Evolutionary conservation across 2,329 filamentous ascomycete species (phyloP), one percentile per base, ranked within the genome.

Genomic region (Hymenoscyphus linearis): DNA sequence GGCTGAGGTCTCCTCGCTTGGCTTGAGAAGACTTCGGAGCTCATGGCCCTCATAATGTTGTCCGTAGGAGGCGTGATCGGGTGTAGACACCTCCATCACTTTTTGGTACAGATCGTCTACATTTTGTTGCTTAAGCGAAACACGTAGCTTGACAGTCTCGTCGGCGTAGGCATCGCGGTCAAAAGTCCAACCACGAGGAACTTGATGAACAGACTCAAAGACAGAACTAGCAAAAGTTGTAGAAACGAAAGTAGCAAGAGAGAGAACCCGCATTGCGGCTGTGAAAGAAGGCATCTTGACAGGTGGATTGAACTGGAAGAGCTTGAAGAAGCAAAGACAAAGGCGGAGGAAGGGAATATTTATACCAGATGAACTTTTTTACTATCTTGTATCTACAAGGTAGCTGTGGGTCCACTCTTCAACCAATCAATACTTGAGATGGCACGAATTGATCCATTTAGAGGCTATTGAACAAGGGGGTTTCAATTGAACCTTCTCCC

Each of bases 61-160:
- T 27, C 81, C 81, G 64, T 83, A 82, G 25, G 74, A 72, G 3
- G 74, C 64, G 61, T 76, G 72, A 7, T 75, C 76, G 0, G 80
- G 81, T 0, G 79, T 79, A 13, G 80, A 81, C 57, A 75, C 68
- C 40, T 72, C 70, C 58, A 67, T 53, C 25, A 67, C 52, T 54
- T 65, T 62, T 13, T 67, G 56, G n/a, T 64, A 65, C 36, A 67
- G 62, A 34, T 56, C 50, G 26, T 67, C 62, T 31, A 67, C 60
- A 63, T 67, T 67, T 35, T 67, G 65, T 36, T 67, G 64, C 52
- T 65, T 67, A 10, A 67, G 63, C 5, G 65, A 67, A 16, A 67
- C 31, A 27, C 63, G 63, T 7, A 65, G 59, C n/a, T 63, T 63
- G 55, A 66, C 36, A 13, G n/a, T 60, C 55, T 65, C 64, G 26